Base-by-base conservation (phyloP, 2,329 filamentous ascomycete species). In the Botryotinia narcissicola region DNA sequence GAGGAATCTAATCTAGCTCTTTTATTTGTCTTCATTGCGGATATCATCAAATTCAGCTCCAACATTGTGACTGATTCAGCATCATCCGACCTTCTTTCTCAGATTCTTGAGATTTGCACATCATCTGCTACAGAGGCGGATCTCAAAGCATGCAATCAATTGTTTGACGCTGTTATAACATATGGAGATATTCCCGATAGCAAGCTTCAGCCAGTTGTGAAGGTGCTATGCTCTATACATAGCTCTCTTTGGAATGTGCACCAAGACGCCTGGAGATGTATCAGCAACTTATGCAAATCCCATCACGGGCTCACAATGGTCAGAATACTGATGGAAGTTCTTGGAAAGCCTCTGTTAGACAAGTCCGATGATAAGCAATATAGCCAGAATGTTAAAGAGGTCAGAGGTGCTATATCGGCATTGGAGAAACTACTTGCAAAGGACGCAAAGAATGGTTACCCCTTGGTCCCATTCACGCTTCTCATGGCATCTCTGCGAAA, bases 21-120 rank as follows among this genome's bases (percentile, higher is more conserved):
- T 66, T 82, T 94, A 3, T 93, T 94, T 78, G 82, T 84, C 20
- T 92, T 90, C 76, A 85, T 92, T 71, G 86, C 87, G 73, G 89
- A 92, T 75, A 85, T 93, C 71, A 89, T 93, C 83, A 93, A 93
- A 80, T 94, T 93, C 84, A 93, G 91, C 80, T 92, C 90, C 80
- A 91, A 90, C 76, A 86, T 89, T 46, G 89, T 91, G 37, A 87
- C 87, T 75, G 90, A 92, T 75, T 82, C 85, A 46, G 88, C 91
- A 63, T 85, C 92, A 32, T 86, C 86, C 70, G 84, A 84, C 5
- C 82, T 94, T 71, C 87, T 95, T 73, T 86, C 88, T 73, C 86
- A 86, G 20, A 83, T 93, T 14, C 84, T 93, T 63, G 82, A 85
- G 71, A 92, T 94, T 63, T 93, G 91, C 81, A 87, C 89, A 81